Evolutionary conservation across 441 rosid species (phyloP).

Genomic region (Capsella rubella): DNA sequence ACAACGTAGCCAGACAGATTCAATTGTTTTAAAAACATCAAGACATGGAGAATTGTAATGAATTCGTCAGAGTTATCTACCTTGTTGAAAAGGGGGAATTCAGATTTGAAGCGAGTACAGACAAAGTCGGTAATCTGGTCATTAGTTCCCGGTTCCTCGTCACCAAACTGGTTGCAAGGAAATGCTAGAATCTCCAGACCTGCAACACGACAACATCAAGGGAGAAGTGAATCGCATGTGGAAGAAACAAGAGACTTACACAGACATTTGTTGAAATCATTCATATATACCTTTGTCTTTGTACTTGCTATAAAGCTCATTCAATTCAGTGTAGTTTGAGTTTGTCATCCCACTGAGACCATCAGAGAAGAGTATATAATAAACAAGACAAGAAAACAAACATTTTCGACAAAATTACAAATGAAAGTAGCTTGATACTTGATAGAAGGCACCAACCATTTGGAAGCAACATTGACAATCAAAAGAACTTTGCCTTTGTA

Average conservation of each 20-base stretch:
- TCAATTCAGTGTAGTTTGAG: conserved; percentile 82
- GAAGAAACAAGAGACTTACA: neutral
- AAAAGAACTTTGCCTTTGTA: conserved; percentile 81
- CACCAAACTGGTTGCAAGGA: conserved; percentile 95
- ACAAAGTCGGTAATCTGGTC: conserved; percentile 72
- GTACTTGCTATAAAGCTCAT: conserved; percentile 72
- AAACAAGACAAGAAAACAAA: conserved; percentile 16
- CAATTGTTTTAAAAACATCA: neutral
- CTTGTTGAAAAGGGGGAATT: conserved; percentile 86
- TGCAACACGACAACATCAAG: conserved; percentile 40
- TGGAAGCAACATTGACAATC: conserved; percentile 91
- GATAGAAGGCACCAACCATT: conserved; percentile 54
- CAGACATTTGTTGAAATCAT: neutral
- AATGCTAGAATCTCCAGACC: conserved; percentile 89
- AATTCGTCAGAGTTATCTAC: conserved; percentile 40
- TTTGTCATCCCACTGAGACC: conserved; percentile 81
- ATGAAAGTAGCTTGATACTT: neutral
- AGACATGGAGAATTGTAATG: conserved; percentile 3
- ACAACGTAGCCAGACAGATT: neutral
- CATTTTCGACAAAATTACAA: neutral
- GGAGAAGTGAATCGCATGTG: neutral
- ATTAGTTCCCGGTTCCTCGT: conserved; percentile 86
- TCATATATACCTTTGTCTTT: conserved; percentile 65
- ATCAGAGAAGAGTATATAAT: neutral
- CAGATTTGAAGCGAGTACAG: conserved; percentile 83